A percentile compares a stretch with the other conserved stretches of the same genome.
These are phyloP conservation scores for Mucuna pruriens DNA, from an alignment of 306 rosid species.

Conservation along the genomic window DNA sequence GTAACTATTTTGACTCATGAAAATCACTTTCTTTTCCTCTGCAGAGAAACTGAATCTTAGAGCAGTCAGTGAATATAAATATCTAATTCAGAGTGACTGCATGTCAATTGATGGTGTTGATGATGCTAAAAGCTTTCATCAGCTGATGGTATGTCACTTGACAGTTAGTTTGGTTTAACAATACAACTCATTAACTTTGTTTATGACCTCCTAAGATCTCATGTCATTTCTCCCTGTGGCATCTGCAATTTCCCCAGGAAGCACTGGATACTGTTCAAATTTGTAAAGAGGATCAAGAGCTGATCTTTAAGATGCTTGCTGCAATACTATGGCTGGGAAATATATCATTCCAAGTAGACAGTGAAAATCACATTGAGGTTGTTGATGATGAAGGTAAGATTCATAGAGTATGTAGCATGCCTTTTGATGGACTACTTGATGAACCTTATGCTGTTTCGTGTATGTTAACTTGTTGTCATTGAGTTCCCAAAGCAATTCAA, in stretches of 20 bases:
- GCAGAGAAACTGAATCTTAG: conserved; percentile 82
- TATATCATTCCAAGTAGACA: conserved; percentile 75
- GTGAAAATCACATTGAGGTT: conserved; percentile 75
- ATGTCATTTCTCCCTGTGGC: conserved; percentile 31
- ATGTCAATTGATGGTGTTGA: conserved; percentile 68
- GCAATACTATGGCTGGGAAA: conserved; percentile 96
- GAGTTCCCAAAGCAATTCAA: conserved; percentile 22
- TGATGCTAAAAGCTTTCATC: conserved; percentile 67
- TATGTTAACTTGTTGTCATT: neutral
- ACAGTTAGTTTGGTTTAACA: conserved; percentile 33
- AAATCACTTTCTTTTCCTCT: conserved; percentile 44
- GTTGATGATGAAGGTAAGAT: conserved; percentile 81
- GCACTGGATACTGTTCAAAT: conserved; percentile 65
- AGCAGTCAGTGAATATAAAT: conserved; percentile 71
- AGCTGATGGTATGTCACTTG: conserved; percentile 62
- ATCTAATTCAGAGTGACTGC: conserved; percentile 84
- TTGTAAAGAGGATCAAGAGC: conserved; percentile 75
- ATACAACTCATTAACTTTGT: conserved; percentile 23
- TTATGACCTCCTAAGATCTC: conserved; percentile 27
- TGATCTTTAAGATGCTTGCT: conserved; percentile 68
- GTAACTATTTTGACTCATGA: conserved; percentile 30
- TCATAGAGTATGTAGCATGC: conserved; percentile 15
- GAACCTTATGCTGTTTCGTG: conserved; percentile 21
- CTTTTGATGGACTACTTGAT: conserved; percentile 21
- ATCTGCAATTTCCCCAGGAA: conserved; percentile 53